Conservation (phyloP, 169 alveolate species). For the Plasmodium gonderi region DNA sequence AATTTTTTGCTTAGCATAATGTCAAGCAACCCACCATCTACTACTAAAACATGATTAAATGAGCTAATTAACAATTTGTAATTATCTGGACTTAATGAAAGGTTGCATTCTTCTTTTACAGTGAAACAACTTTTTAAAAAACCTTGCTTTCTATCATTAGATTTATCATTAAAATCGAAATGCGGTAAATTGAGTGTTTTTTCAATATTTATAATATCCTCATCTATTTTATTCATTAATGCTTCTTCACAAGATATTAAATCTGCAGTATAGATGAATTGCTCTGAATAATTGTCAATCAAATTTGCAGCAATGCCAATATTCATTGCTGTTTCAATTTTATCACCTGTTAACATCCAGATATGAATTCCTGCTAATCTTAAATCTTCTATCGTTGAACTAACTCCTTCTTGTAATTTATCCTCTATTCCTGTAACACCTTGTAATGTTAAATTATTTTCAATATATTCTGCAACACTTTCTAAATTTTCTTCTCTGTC, state of each 20-base stretch:
- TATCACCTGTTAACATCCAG: constrained; percentile 99
- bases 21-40: constrained; percentile 60
- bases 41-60: constrained; percentile 50
- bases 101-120: background rate
- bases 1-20: constrained; percentile 28
- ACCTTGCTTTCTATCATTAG: background rate
- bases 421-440: constrained; percentile 99
- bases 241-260: constrained; percentile 35
- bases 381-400: constrained; percentile 94
- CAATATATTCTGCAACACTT: constrained; percentile 89
- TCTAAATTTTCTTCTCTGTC: constrained; percentile 85
- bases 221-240: constrained; percentile 54
- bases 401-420: constrained; percentile 96
- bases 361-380: constrained; percentile 96
- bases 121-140: constrained; percentile 4
- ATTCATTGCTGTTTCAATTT: constrained; percentile 97
- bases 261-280: constrained; percentile 64
- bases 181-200: constrained; percentile 51
- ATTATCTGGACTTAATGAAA: constrained; percentile 44
- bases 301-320: constrained; percentile 89
- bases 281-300: constrained; percentile 78
- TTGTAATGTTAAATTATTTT: constrained; percentile 91
- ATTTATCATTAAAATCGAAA: constrained; percentile 28
- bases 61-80: constrained; percentile 11
- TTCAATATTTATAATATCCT: constrained; percentile 48